Evolutionary conservation across 139 green algal species (phyloP).

Genomic region (Chlorella sp.): DNA sequence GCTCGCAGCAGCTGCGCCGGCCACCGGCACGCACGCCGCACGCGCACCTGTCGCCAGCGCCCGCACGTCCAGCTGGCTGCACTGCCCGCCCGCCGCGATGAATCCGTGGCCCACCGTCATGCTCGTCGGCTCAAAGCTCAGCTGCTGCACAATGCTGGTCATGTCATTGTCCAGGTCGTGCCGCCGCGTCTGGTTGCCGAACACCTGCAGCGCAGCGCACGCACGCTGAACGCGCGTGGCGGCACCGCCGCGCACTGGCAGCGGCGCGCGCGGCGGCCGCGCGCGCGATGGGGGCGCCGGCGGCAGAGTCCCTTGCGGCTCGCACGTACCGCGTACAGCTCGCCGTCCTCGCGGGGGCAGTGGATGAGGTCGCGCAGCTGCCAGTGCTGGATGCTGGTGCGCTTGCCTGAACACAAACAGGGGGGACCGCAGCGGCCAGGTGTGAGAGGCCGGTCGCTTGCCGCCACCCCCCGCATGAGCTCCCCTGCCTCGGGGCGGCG

Average conservation of each 20-base stretch:
- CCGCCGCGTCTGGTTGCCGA: neutral
- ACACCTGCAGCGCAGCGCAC: conserved; percentile 6
- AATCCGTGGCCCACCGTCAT: conserved; percentile 72
- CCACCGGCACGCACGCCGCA: too few relatives aligned
- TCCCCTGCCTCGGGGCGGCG: too few relatives aligned
- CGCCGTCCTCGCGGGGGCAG: conserved; percentile 44
- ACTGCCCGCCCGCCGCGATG: conserved; percentile 62
- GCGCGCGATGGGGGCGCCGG: too few relatives aligned
- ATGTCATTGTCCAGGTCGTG: conserved; percentile 26
- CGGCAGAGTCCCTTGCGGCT: too few relatives aligned
- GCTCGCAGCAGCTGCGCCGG: too few relatives aligned
- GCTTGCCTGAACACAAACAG: conserved; percentile 6
- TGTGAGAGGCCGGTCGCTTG: too few relatives aligned
- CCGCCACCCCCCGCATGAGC: too few relatives aligned
- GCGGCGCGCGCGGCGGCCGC: too few relatives aligned
- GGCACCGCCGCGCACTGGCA: neutral
- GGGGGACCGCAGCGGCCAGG: too few relatives aligned
- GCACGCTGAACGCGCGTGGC: neutral
- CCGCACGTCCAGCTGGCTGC: conserved; percentile 55
- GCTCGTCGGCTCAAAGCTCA: conserved; percentile 69
- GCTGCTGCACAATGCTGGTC: conserved; percentile 43
- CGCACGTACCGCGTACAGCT: conserved; percentile 40
- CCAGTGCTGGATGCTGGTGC: conserved; percentile 61
- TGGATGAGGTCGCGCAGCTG: conserved; percentile 80
- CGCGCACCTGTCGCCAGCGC: too few relatives aligned